Evolutionary conservation across 2,329 filamentous ascomycete genomes (phyloP).

Genomic region (Thielaviopsis cerberus): DNA sequence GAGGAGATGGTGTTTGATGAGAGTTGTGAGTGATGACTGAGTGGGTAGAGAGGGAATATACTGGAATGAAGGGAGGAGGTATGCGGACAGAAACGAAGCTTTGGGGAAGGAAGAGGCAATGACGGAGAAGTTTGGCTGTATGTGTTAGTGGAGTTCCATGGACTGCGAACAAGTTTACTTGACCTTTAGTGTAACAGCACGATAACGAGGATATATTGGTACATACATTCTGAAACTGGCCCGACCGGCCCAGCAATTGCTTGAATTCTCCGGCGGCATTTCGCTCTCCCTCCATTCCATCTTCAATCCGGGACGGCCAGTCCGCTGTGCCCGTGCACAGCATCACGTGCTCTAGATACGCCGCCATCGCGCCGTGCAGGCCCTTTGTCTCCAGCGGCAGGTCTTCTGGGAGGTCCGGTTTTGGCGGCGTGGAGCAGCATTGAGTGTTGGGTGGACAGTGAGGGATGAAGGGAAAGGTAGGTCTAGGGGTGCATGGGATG

Average conservation of each 20-base stretch:
- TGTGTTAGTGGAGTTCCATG: not conserved
- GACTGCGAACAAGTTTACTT: not conserved
- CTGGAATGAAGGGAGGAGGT: slow-evolving; percentile 68
- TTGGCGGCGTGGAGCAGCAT: slow-evolving; percentile 38
- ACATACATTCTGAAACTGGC: slow-evolving; percentile 44
- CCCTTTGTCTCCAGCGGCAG: slow-evolving; percentile 47
- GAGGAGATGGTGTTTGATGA: slow-evolving; percentile 1
- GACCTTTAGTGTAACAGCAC: not conserved
- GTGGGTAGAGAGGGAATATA: slow-evolving; percentile 56
- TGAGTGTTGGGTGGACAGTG: not conserved
- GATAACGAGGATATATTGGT: not conserved
- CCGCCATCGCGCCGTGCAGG: slow-evolving; percentile 42
- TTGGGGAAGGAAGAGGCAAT: slow-evolving; percentile 56
- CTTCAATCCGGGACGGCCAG: slow-evolving; percentile 71
- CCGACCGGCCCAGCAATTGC: slow-evolving; percentile 45
- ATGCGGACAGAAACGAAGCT: slow-evolving; percentile 31
- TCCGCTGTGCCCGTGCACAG: slow-evolving; percentile 64
- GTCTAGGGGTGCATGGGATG: not conserved
- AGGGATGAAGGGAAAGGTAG: slow-evolving; percentile 3
- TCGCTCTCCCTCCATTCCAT: slow-evolving; percentile 19
- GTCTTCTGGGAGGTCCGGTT: slow-evolving; percentile 42
- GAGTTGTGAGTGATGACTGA: slow-evolving; percentile 32
- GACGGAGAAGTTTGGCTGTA: slow-evolving; percentile 62
- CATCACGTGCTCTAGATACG: slow-evolving; percentile 66
- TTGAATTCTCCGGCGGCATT: slow-evolving; percentile 57